phyloP scores from a whole-genome alignment of 2,329 filamentous ascomycete species.

The Triangularia setosa region DNA sequence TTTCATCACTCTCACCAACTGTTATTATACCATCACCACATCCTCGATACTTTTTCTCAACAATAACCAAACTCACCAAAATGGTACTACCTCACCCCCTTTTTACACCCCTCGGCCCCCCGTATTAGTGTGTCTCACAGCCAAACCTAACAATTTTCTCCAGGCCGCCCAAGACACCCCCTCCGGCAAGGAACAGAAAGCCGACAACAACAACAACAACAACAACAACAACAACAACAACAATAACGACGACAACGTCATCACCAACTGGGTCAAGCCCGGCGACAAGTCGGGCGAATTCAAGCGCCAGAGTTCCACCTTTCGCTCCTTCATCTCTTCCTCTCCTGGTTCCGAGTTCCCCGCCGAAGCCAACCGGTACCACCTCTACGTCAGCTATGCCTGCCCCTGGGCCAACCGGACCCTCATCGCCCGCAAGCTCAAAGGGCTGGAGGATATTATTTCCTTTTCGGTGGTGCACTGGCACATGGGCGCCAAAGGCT shows the following conservation, averaged over 20 bases:
- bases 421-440: slow-evolving; percentile 82
- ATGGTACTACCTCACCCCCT: too few relatives aligned
- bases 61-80: not conserved
- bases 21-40: not conserved
- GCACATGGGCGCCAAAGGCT: slow-evolving; percentile 73
- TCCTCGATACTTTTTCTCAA: not conserved
- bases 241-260: slow-evolving; percentile 38
- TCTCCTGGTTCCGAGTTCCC: slow-evolving; percentile 71
- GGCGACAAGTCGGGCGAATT: slow-evolving; percentile 83
- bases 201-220: slow-evolving; percentile 46
- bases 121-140: not conserved
- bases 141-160: not conserved
- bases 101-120: not conserved
- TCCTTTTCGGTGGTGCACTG: slow-evolving; percentile 82
- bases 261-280: slow-evolving; percentile 80
- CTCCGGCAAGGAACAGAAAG: not conserved
- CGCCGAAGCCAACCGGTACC: slow-evolving; percentile 84
- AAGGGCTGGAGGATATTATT: slow-evolving; percentile 85
- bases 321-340: slow-evolving; percentile 75
- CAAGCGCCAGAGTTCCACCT: slow-evolving; percentile 80
- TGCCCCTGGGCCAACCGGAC: slow-evolving; percentile 92
- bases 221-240: slow-evolving; percentile 49
- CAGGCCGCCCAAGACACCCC: slow-evolving; percentile 24
- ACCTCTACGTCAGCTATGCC: slow-evolving; percentile 91
- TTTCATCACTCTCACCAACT: not conserved